Percentiles rank a stretch among this genome's conserved stretches.
These are phyloP conservation scores for Sporodiniella umbellata DNA, from an alignment of 371 early-diverging fungal species.

Conservation along the genomic window DNA sequence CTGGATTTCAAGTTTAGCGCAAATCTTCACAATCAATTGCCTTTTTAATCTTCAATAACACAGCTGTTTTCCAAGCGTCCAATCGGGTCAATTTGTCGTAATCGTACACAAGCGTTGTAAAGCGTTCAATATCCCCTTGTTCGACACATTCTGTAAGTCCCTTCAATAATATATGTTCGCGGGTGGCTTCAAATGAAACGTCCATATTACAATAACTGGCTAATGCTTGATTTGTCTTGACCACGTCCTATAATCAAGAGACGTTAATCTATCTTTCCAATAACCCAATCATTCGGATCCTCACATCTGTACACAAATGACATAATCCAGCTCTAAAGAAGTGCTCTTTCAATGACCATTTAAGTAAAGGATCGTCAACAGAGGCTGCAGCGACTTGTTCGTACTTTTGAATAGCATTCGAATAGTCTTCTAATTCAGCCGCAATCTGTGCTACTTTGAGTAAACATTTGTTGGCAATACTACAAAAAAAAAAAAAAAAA, in stretches of 20 bases:
- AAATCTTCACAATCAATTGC: constrained; percentile 35
- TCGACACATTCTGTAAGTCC: constrained; percentile 75
- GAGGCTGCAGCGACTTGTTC: constrained; percentile 80
- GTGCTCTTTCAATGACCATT: constrained; percentile 94
- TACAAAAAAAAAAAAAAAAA: constrained; percentile 26
- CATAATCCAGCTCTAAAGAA: constrained; percentile 94
- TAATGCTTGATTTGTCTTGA: constrained; percentile 35
- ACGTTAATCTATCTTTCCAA: background rate
- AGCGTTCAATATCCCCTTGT: constrained; percentile 76
- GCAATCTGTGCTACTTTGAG: constrained; percentile 92
- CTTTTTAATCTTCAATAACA: constrained; percentile 84
- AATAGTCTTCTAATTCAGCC: constrained; percentile 83
- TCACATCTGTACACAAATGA: constrained; percentile 71
- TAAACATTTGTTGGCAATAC: constrained; percentile 83
- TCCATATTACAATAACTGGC: constrained; percentile 65
- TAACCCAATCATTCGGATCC: too few species aligned
- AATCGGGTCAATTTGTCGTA: constrained; percentile 88
- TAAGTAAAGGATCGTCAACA: constrained; percentile 86
- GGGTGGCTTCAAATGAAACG: constrained; percentile 74
- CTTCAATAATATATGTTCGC: constrained; percentile 83
- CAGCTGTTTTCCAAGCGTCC: constrained; percentile 94
- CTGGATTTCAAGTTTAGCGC: constrained; percentile 16
- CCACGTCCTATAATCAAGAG: constrained; percentile 26
- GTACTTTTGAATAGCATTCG: constrained; percentile 85
- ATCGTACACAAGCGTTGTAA: constrained; percentile 76